phyloP scores from a whole-genome alignment of 176 grass and related monocot species.

The Zea mays region Zm-B73-REFERENCE-NAM-5.0 NC_050097.1:21534501-21535000 shows the following conservation, averaged over 20 bases:
- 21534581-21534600: constrained; percentile 34
- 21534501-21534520: constrained; percentile 31
- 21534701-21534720: not conserved
- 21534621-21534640: not conserved
- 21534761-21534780: not conserved
- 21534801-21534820: constrained; percentile 58
- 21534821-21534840: constrained; percentile 83
- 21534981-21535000: constrained; percentile 84
- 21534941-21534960: constrained; percentile 73
- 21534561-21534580: constrained; percentile 27
- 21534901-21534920: constrained; percentile 69
- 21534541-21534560: not conserved
- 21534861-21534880: constrained; percentile 56
- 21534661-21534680: constrained; percentile 4
- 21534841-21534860: constrained; percentile 62
- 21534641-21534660: not conserved
- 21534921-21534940: constrained; percentile 80
- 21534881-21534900: constrained; percentile 82
- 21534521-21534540: constrained; percentile 38
- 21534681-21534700: not conserved
- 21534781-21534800: not conserved
- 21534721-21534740: not conserved
- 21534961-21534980: constrained; percentile 92
- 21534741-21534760: not conserved
- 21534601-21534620: constrained; percentile 39